A percentile compares a stretch with the other conserved stretches of the same genome.
Evolutionary conservation across 306 rosid species (phyloP).

Genomic region (Arachis hypogaea): DNA sequence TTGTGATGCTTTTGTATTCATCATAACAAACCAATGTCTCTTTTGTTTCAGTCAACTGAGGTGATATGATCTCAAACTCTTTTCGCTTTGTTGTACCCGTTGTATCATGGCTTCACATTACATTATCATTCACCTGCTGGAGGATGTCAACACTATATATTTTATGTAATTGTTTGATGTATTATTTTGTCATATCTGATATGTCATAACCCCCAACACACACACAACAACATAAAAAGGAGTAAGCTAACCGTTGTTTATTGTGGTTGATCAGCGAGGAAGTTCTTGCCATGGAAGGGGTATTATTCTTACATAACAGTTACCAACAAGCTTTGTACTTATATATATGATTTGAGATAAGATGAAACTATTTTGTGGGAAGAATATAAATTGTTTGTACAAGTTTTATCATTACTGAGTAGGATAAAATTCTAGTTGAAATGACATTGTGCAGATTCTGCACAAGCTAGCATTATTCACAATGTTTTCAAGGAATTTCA

Average conservation of each 20-base stretch:
- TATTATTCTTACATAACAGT: background rate
- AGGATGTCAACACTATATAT: slow-evolving; percentile 36
- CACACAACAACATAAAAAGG: too few species aligned
- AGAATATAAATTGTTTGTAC: slow-evolving; percentile 35
- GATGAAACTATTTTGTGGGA: slow-evolving; percentile 14
- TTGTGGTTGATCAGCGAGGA: background rate
- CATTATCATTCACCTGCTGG: slow-evolving; percentile 28
- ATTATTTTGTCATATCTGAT: slow-evolving; percentile 25
- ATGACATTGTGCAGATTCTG: slow-evolving; percentile 12
- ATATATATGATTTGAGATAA: slow-evolving; percentile 24
- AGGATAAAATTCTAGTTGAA: slow-evolving; percentile 28
- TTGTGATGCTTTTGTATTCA: background rate
- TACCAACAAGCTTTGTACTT: slow-evolving; percentile 2
- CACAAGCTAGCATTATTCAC: slow-evolving; percentile 23
- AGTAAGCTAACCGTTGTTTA: slow-evolving; percentile 12
- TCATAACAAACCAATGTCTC: background rate
- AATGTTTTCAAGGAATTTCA: slow-evolving; percentile 37
- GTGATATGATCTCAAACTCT: slow-evolving; percentile 46
- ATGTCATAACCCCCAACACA: background rate
- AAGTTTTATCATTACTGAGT: slow-evolving; percentile 20
- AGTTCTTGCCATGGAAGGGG: background rate
- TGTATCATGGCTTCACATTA: slow-evolving; percentile 30
- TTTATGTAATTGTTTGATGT: slow-evolving; percentile 30
- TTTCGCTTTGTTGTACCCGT: slow-evolving; percentile 13
- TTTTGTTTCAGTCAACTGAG: slow-evolving; percentile 56